These are phyloP conservation scores for Trichosporon asahii DNA, from an alignment of 1,284 basidiomycete species.

Conservation along the genomic window DNA sequence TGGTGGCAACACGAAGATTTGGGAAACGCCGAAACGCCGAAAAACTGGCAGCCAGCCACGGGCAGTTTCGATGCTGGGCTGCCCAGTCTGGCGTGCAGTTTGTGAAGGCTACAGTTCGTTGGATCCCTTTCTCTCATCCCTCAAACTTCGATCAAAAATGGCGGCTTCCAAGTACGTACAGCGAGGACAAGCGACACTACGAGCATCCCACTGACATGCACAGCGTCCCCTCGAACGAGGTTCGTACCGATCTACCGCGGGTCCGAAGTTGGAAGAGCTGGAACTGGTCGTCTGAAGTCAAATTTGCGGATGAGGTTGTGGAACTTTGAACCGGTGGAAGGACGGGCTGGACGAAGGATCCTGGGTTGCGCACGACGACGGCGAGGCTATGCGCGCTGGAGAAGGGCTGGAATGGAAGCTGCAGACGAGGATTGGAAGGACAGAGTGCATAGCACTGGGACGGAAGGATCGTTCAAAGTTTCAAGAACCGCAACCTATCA, in stretches of 20 bases:
- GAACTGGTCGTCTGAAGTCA: not conserved
- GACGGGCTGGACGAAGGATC: not conserved
- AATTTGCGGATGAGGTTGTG: constrained; percentile 2
- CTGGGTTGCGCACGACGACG: not conserved
- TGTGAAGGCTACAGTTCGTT: not conserved
- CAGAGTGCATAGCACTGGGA: not conserved
- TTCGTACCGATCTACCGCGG: constrained; percentile 13
- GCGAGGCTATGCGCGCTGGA: not conserved
- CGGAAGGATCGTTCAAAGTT: constrained; percentile 5
- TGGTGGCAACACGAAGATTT: not conserved
- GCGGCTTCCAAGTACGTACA: not conserved
- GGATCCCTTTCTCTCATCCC: not conserved
- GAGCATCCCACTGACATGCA: constrained; percentile 8
- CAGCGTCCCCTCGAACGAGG: constrained; percentile 20
- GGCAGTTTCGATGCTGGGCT: not conserved
- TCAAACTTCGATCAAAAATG: constrained; percentile 9
- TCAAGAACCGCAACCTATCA: not conserved
- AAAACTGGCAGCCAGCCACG: not conserved
- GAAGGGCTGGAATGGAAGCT: not conserved
- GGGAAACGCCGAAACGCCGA: constrained; percentile 2
- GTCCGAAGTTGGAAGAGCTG: not conserved
- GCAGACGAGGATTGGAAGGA: not conserved
- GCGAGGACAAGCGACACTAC: not conserved
- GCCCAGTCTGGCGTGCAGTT: not conserved
- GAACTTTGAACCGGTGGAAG: constrained; percentile 10